Conservation (phyloP, 1,139 yeast species). For the Magnusiomyces tetraspermus region DNA sequence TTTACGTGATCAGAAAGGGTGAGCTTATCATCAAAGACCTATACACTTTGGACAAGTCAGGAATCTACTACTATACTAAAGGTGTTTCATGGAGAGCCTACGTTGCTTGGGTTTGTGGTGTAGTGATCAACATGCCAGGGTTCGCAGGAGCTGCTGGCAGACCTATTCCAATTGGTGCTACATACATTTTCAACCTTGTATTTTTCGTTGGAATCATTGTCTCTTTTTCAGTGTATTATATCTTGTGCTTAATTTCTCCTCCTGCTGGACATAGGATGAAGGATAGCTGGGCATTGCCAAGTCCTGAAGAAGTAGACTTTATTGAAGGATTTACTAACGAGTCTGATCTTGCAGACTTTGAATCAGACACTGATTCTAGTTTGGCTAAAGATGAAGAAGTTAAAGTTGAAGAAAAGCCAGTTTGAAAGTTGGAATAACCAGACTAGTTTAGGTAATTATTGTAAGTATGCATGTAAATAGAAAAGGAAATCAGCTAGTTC, state of each 20-base stretch:
- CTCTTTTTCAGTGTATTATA: constrained; percentile 44
- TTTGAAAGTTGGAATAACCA: too few relatives aligned
- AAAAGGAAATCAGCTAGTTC: too few relatives aligned
- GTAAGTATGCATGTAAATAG: too few relatives aligned
- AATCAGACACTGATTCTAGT: too few relatives aligned
- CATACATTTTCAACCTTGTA: constrained; percentile 58
- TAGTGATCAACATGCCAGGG: constrained; percentile 77
- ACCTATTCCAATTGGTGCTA: constrained; percentile 70
- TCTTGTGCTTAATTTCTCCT: constrained; percentile 48
- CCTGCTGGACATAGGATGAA: constrained; percentile 46
- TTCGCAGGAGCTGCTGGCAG: constrained; percentile 74
- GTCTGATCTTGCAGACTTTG: too few relatives aligned
- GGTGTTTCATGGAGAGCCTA: constrained; percentile 71
- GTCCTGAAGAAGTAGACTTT: constrained; percentile 40
- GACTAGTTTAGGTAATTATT: too few relatives aligned
- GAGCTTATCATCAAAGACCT: constrained; percentile 53
- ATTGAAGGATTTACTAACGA: constrained; percentile 11
- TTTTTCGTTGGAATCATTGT: constrained; percentile 66
- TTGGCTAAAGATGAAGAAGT: too few relatives aligned
- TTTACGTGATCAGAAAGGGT: constrained; percentile 63
- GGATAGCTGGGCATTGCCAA: constrained; percentile 49
- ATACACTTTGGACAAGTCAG: constrained; percentile 41
- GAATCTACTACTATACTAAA: constrained; percentile 47
- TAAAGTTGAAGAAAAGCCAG: too few relatives aligned
- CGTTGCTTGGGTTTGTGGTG: constrained; percentile 33